phyloP scores from a whole-genome alignment of 768 basidiomycete species.

The Mycena epipterygia region DNA sequence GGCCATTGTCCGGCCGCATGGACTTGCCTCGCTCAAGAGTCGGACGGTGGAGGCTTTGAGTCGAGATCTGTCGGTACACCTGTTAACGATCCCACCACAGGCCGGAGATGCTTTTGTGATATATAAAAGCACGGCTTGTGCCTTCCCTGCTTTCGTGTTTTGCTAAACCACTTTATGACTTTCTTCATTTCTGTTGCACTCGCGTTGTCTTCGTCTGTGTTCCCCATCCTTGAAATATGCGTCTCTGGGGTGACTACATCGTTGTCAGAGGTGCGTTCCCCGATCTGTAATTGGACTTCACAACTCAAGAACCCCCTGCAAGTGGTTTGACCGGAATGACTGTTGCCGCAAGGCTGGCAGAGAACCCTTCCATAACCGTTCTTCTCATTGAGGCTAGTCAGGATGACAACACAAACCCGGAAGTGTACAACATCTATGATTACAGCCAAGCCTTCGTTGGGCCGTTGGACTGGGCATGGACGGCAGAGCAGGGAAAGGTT shows the following conservation, averaged over 20 bases:
- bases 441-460: slow-evolving; percentile 44
- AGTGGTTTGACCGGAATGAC: slow-evolving; percentile 49
- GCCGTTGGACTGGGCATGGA: slow-evolving; percentile 50
- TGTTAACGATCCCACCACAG: too few relatives aligned
- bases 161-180: slow-evolving; percentile 14
- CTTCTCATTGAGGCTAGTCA: slow-evolving; percentile 53
- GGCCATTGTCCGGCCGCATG: too few relatives aligned
- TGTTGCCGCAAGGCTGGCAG: slow-evolving; percentile 49
- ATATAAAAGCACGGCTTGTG: too few relatives aligned
- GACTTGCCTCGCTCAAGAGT: too few relatives aligned
- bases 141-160: not conserved
- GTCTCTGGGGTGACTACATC: slow-evolving; percentile 31
- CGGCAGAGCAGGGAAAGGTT: slow-evolving; percentile 42
- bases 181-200: slow-evolving; percentile 29
- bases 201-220: slow-evolving; percentile 19
- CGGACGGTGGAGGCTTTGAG: too few relatives aligned
- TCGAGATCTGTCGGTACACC: too few relatives aligned
- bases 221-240: slow-evolving; percentile 28
- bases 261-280: slow-evolving; percentile 35
- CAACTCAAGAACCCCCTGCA: too few relatives aligned
- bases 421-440: slow-evolving; percentile 47
- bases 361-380: slow-evolving; percentile 44
- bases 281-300: slow-evolving; percentile 46
- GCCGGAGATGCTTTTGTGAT: too few relatives aligned
- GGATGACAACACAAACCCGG: slow-evolving; percentile 46